These are phyloP conservation scores for Chlamydomonas sp. DNA, from an alignment of 139 green algal genomes.

Conservation along the genomic window DNA sequence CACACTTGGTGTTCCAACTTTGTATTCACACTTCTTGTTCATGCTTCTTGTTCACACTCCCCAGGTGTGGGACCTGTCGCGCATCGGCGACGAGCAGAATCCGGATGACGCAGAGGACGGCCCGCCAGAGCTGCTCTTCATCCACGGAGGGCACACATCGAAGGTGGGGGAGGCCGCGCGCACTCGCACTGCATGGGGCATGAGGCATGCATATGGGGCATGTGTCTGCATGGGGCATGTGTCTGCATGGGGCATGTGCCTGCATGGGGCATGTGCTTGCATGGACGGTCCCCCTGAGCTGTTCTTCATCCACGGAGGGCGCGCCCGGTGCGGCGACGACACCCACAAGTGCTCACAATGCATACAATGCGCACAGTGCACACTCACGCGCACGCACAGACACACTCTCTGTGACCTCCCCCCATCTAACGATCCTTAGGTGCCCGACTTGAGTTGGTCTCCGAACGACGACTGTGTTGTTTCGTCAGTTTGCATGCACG, in stretches of 20 bases:
- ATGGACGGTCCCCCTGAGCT: conserved; percentile 95
- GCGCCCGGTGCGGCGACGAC: conserved; percentile 23
- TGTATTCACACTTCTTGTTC: too few relatives aligned
- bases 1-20: too few relatives aligned
- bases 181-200: too few relatives aligned
- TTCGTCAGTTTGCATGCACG: conserved; percentile 83
- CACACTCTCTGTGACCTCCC: too few relatives aligned
- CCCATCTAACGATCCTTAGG: conserved; percentile 38
- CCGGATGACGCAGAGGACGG: too few relatives aligned
- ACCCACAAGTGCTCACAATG: neutral
- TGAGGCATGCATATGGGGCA: too few relatives aligned
- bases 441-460: conserved; percentile 96
- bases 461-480: conserved; percentile 87
- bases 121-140: conserved; percentile 91
- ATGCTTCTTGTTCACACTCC: too few relatives aligned
- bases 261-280: too few relatives aligned
- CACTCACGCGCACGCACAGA: too few relatives aligned
- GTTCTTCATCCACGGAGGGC: conserved; percentile 90
- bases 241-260: too few relatives aligned
- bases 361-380: neutral
- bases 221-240: too few relatives aligned
- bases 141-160: conserved; percentile 92
- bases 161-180: too few relatives aligned
- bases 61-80: conserved; percentile 96
- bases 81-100: conserved; percentile 94